Base-by-base conservation (phyloP, 2,329 filamentous ascomycete species). In the Aphanoascus verrucosus region DNA sequence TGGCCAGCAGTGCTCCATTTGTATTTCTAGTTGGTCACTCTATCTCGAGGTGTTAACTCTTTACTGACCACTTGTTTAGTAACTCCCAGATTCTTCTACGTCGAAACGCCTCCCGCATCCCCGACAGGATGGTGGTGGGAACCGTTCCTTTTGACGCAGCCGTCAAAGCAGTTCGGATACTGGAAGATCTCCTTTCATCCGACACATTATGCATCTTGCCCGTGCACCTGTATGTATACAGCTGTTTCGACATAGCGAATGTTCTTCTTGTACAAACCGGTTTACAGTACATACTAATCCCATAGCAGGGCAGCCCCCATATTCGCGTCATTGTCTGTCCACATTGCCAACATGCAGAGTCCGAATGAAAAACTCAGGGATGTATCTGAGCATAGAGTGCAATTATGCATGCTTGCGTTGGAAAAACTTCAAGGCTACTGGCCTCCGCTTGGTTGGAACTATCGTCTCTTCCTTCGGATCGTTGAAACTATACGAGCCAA, bases 341-440 rank as follows among this genome's bases (percentile, higher is more conserved):
- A 52, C 19, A 44, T 52, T 20, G 49, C 49, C 7, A 52, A 52
- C 28, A 52, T 63, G n/a, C 54, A 55, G 41, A 52, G 47, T 37
- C 50, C 55, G 1, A 44, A 56, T 31, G 1, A 53, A 1, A 58
- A 57, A 14, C 38, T 56, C 17, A 57, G 50, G 43, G 52, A 60
- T 34, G 57, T 63, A n/a, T 61, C 61, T 12, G 58, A 64, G 32
- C 57, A 62, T 53, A 57, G 62, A 38, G 58, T 60, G n/a, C 54
- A 52, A 2, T 56, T 63, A 37, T 62, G 60, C 40, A 62, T 64
- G 61, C 49, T 56, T 17, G 58, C 61, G 8, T 54, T 64, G 20
- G 55, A 59, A 9, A 57, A 62, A 19, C 38, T 64, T 19, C 54
- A 59, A 43, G 58, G 60, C 52, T 48, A 54, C 6, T 59, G 62